Percentiles rank a stretch among this genome's conserved stretches.
Conservation (phyloP, 352 stramenopile species). For the Phytophthora palmivora region DNA sequence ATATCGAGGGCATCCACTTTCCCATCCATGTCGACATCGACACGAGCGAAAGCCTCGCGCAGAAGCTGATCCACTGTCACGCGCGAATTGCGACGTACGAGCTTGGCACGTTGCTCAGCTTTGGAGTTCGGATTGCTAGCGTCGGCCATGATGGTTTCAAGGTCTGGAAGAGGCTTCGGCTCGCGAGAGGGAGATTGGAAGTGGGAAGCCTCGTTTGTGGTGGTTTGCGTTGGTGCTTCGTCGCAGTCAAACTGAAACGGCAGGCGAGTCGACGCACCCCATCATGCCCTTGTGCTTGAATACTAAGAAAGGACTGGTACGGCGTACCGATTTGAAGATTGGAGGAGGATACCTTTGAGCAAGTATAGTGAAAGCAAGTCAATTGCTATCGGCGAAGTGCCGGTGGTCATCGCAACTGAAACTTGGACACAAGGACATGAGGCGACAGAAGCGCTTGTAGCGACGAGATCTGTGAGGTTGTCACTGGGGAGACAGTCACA, state of each 20-base stretch:
- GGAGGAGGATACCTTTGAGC: too few relatives aligned
- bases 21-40: conserved; percentile 76
- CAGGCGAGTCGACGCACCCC: conserved; percentile 20
- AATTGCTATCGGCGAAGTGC: conserved; percentile 1
- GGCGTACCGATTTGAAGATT: conserved; percentile 12
- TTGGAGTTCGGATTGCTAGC: conserved; percentile 9
- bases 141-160: conserved; percentile 21
- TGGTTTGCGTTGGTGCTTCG: conserved; percentile 34
- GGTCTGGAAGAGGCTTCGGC: conserved; percentile 10
- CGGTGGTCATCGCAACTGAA: conserved; percentile 20
- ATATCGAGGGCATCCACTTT: conserved; percentile 79
- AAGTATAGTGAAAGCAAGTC: conserved; percentile 2
- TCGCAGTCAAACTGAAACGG: conserved; percentile 14
- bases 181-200: conserved; percentile 27
- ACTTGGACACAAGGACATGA: conserved; percentile 11
- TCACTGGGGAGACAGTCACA: too few relatives aligned
- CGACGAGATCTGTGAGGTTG: conserved; percentile 5
- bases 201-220: conserved; percentile 13
- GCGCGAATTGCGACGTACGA: conserved; percentile 82
- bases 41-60: conserved; percentile 74
- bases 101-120: conserved; percentile 36
- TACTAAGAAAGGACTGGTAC: conserved; percentile 23
- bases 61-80: conserved; percentile 80
- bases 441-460: conserved; percentile 9
- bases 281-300: conserved; percentile 29